Conservation (phyloP, 2,329 filamentous ascomycete species). For the Cyphellophora attinorum region DNA sequence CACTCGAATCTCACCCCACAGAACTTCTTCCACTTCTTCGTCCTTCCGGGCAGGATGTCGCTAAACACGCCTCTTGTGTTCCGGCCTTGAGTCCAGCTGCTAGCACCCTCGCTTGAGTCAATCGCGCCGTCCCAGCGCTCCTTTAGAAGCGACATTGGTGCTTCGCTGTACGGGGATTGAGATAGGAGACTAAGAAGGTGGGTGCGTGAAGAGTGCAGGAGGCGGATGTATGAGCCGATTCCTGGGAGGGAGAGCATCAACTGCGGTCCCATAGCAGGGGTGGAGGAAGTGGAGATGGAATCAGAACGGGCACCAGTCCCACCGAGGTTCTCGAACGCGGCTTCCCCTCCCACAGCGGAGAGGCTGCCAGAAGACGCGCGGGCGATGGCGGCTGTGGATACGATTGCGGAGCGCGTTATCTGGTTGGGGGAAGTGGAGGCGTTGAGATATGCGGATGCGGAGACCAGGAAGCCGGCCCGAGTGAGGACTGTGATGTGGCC, state of each 20-base stretch:
- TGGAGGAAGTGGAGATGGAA: constrained; percentile 2
- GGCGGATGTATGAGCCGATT: constrained; percentile 50
- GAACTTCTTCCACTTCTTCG: constrained; percentile 54
- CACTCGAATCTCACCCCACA: constrained; percentile 52
- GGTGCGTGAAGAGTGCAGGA: constrained; percentile 44
- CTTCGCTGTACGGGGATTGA: constrained; percentile 42
- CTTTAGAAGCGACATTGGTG: constrained; percentile 42
- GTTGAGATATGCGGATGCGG: constrained; percentile 34
- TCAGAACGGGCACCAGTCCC: constrained; percentile 11
- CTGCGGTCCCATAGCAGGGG: too few species aligned
- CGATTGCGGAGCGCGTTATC: constrained; percentile 11
- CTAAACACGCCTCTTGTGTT: constrained; percentile 46
- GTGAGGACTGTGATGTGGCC: constrained; percentile 41
- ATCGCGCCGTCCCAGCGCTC: constrained; percentile 58
- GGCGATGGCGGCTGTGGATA: constrained; percentile 14
- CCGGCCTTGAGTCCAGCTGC: constrained; percentile 39
- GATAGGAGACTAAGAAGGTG: constrained; percentile 45
- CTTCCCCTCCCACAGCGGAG: constrained; percentile 19
- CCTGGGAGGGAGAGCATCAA: constrained; percentile 47
- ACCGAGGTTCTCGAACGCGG: constrained; percentile 19
- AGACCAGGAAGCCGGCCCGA: constrained; percentile 45
- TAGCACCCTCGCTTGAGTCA: constrained; percentile 32
- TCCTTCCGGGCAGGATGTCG: constrained; percentile 48
- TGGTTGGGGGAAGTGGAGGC: too few species aligned
- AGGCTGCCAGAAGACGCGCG: constrained; percentile 29